phyloP scores from a whole-genome alignment of 805 yeast genomes.

The Kodamaea kakaduensis region DNA sequence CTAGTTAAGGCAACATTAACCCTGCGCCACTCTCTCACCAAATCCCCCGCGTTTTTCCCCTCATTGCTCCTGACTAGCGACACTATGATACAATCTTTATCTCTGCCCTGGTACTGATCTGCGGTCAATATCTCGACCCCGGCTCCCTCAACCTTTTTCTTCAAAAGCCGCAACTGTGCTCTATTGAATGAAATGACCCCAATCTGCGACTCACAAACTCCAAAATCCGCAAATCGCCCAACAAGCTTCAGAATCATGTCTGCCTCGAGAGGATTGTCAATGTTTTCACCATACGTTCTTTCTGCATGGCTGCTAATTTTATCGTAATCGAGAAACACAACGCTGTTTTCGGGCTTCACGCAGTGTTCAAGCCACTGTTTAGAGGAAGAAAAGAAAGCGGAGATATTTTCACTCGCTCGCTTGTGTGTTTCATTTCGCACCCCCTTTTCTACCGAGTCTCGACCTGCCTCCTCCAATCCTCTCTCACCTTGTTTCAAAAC shows the following conservation, averaged over 20 bases:
- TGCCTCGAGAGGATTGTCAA: conserved; percentile 73
- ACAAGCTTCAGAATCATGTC: conserved; percentile 59
- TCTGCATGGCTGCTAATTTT: conserved; percentile 52
- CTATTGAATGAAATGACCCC: conserved; percentile 91
- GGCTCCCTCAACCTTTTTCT: conserved; percentile 22
- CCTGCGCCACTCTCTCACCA: conserved; percentile 85
- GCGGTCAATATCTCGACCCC: conserved; percentile 83
- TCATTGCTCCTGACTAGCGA: conserved; percentile 84
- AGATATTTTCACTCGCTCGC: no score
- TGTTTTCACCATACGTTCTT: conserved; percentile 54
- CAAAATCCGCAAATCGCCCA: conserved; percentile 52
- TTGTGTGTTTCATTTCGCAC: no score
- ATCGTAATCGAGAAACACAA: conserved; percentile 81
- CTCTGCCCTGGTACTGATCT: conserved; percentile 94
- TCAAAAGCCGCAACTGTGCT: conserved; percentile 56
- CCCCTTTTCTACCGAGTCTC: no score
- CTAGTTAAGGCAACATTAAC: conserved; percentile 93
- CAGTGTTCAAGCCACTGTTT: conserved; percentile 55
- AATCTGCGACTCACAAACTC: conserved; percentile 54
- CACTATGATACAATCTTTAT: conserved; percentile 84
- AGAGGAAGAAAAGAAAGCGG: no score
- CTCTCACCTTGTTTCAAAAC: conserved; percentile 25
- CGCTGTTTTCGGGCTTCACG: conserved; percentile 53
- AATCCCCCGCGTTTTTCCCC: conserved; percentile 63
- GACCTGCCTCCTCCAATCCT: no score